Evolutionary conservation across 352 stramenopile genomes (phyloP).

Genomic region (Blastocystis sp.): DNA sequence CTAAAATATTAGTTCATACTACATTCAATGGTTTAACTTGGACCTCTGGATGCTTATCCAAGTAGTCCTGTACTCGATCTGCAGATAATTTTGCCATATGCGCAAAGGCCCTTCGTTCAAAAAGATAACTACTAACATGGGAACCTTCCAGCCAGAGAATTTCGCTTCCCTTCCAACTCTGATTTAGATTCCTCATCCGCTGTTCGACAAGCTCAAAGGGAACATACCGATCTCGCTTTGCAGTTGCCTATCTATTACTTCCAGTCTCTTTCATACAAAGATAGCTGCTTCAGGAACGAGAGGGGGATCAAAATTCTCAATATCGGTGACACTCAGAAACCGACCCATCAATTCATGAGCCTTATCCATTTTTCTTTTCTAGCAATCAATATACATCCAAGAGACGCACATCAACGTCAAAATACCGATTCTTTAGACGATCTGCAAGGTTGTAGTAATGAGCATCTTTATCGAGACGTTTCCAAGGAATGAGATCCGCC

Average conservation of each 20-base stretch:
- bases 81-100: conserved; percentile 41
- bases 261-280: background rate
- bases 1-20: no score
- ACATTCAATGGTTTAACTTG: no score
- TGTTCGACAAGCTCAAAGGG: conserved; percentile 62
- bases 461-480: conserved; percentile 59
- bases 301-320: conserved; percentile 54
- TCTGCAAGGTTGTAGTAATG: conserved; percentile 61
- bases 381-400: background rate
- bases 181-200: conserved; percentile 52
- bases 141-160: conserved; percentile 42
- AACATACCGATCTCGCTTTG: conserved; percentile 52
- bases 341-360: conserved; percentile 59
- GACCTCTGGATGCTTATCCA: conserved; percentile 38
- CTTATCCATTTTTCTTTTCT: conserved; percentile 64
- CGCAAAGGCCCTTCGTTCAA: conserved; percentile 60
- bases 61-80: conserved; percentile 16
- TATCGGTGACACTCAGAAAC: conserved; percentile 52
- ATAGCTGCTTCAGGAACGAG: conserved; percentile 34
- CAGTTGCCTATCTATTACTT: conserved; percentile 14
- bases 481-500: conserved; percentile 59
- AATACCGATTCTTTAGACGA: conserved; percentile 65
- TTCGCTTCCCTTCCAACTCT: conserved; percentile 46
- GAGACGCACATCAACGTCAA: conserved; percentile 35
- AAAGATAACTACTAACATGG: conserved; percentile 59